phyloP scores from a whole-genome alignment of 768 basidiomycete species.

The Boletus rubescentipes region DNA sequence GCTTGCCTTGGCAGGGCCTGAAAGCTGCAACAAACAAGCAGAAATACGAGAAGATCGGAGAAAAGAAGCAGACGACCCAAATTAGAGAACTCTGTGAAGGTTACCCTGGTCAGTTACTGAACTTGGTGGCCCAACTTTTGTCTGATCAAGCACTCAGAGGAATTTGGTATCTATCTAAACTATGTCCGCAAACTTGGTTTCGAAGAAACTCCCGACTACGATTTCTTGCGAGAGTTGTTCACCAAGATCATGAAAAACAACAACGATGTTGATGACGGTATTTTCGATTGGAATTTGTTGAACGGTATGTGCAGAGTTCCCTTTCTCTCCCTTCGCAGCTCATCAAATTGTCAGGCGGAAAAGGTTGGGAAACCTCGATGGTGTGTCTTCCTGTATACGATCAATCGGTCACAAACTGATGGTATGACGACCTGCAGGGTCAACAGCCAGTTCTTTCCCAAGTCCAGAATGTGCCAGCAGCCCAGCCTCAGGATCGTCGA shows the following conservation, averaged over 20 bases:
- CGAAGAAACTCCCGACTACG: slow-evolving; percentile 98
- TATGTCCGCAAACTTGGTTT: slow-evolving; percentile 99
- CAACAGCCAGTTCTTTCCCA: slow-evolving; percentile 66
- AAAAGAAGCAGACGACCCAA: slow-evolving; percentile 98
- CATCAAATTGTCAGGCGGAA: slow-evolving; percentile 56
- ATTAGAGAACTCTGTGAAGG: slow-evolving; percentile 97
- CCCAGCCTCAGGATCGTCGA: slow-evolving; percentile 57
- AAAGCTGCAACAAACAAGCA: slow-evolving; percentile 99
- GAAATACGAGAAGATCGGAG: slow-evolving; percentile 99
- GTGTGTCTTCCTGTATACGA: slow-evolving; percentile 43
- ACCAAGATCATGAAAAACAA: slow-evolving; percentile 90
- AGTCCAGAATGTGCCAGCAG: slow-evolving; percentile 54
- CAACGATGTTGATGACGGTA: slow-evolving; percentile 86
- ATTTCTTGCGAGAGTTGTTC: slow-evolving; percentile 94
- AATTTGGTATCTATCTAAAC: slow-evolving; percentile 97
- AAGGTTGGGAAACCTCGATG: slow-evolving; percentile 88
- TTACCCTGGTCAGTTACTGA: slow-evolving; percentile 70
- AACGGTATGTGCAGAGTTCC: slow-evolving; percentile 53
- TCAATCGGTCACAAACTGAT: slow-evolving; percentile 7
- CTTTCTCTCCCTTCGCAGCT: slow-evolving; percentile 1
- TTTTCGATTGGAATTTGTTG: slow-evolving; percentile 95
- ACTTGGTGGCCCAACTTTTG: not conserved
- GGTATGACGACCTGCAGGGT: slow-evolving; percentile 37
- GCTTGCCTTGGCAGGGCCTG: slow-evolving; percentile 97
- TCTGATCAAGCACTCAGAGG: slow-evolving; percentile 56